A percentile compares a stretch with the other conserved stretches of the same genome.
phyloP scores from a whole-genome alignment of 148 eudicot species.

The Fallopia convolvulus region DNA sequence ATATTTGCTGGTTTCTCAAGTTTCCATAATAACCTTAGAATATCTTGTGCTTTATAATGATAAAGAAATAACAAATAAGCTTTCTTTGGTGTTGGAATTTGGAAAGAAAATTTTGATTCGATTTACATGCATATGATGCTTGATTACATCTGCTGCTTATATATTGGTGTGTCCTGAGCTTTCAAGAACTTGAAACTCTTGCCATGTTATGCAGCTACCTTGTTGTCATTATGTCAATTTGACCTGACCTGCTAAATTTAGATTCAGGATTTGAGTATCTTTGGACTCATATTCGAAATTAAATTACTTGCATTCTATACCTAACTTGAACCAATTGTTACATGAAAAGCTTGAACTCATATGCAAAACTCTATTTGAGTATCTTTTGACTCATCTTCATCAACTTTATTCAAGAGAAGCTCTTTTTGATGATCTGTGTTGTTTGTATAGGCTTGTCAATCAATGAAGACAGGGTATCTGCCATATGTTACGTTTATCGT shows the following conservation, averaged over 20 bases:
- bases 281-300: too few relatives aligned
- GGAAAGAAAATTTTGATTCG: neutral
- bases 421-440: neutral
- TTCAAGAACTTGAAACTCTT: too few relatives aligned
- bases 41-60: neutral
- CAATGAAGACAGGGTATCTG: conserved; percentile 16
- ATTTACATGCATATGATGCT: neutral
- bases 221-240: neutral
- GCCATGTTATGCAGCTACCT: neutral
- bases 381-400: too few relatives aligned
- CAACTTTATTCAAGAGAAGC: too few relatives aligned
- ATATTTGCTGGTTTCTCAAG: neutral
- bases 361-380: too few relatives aligned
- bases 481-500: conserved; percentile 30
- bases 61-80: neutral
- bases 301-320: too few relatives aligned
- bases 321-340: too few relatives aligned
- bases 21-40: neutral
- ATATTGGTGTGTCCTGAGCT: neutral
- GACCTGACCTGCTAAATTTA: neutral
- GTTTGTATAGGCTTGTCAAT: conserved; percentile 8
- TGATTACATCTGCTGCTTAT: too few relatives aligned
- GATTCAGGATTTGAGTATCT: neutral
- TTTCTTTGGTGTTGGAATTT: neutral
- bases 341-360: too few relatives aligned